Conservation (phyloP, 2,329 filamentous ascomycete species). For the Aureobasidium sp. region DNA sequence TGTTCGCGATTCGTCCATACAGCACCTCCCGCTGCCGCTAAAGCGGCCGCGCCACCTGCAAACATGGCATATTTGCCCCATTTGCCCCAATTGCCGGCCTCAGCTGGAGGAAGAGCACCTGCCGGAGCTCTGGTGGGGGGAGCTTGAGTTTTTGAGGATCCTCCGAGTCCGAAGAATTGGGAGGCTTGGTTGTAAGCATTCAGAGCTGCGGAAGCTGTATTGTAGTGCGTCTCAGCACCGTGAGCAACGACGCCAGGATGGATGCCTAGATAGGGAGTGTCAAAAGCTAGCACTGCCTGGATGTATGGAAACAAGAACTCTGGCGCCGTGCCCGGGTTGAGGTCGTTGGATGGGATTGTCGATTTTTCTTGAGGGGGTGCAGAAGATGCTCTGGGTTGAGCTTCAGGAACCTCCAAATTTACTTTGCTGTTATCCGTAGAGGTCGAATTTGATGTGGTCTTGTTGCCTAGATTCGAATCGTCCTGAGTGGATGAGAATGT, state of each 20-base stretch:
- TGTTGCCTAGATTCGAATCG: constrained; percentile 18
- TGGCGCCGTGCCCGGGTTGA: constrained; percentile 21
- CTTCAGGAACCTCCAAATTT: constrained; percentile 14
- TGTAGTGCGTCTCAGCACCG: constrained; percentile 80
- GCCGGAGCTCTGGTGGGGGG: constrained; percentile 24
- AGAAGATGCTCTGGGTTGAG: constrained; percentile 16
- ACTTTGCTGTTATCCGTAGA: constrained; percentile 7
- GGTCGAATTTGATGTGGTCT: constrained; percentile 15
- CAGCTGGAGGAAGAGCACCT: constrained; percentile 27
- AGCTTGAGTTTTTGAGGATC: neutral
- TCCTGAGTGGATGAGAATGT: constrained; percentile 15
- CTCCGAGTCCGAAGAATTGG: constrained; percentile 46
- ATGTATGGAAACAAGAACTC: constrained; percentile 86
- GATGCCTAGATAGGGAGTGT: constrained; percentile 85
- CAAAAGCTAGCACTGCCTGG: constrained; percentile 83
- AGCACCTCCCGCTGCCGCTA: constrained; percentile 75
- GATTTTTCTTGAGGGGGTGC: constrained; percentile 18
- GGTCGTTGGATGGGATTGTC: constrained; percentile 22
- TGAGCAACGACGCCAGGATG: constrained; percentile 77
- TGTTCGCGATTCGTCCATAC: constrained; percentile 81
- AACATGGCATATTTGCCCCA: constrained; percentile 84
- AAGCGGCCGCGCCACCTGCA: constrained; percentile 72
- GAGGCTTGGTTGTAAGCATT: constrained; percentile 59
- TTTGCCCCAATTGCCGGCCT: constrained; percentile 53
- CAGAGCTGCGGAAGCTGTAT: constrained; percentile 63